These are phyloP conservation scores for Cryphonectria carpinicola DNA, from an alignment of 2,329 filamentous ascomycete genomes.

Conservation along the genomic window DNA sequence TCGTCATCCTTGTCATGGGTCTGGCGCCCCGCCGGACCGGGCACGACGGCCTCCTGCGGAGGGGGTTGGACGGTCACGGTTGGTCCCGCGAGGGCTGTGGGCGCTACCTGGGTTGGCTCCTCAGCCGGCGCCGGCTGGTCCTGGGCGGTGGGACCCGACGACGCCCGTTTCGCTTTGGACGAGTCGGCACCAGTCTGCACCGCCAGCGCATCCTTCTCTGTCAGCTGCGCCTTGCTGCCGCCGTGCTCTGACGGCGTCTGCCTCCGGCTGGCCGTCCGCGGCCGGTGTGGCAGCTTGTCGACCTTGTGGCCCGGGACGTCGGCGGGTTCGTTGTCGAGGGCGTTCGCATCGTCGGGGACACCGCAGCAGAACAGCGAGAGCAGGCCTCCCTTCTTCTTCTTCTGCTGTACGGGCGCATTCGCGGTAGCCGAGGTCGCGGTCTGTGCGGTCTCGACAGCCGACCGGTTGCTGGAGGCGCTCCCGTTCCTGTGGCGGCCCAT, in stretches of 20 bases:
- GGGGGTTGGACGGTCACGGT: slow-evolving; percentile 49
- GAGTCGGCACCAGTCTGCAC: slow-evolving; percentile 41
- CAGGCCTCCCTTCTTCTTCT: slow-evolving; percentile 60
- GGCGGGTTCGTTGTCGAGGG: slow-evolving; percentile 56
- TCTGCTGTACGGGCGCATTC: slow-evolving; percentile 51
- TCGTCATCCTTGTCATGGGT: slow-evolving; percentile 51
- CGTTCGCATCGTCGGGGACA: slow-evolving; percentile 62
- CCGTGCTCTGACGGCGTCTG: slow-evolving; percentile 57
- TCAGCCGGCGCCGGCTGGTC: slow-evolving; percentile 50
- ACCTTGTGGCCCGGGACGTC: slow-evolving; percentile 60
- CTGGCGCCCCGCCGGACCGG: slow-evolving; percentile 18
- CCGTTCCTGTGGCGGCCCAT: slow-evolving; percentile 66
- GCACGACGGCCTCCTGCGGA: slow-evolving; percentile 28
- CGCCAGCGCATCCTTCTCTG: slow-evolving; percentile 54
- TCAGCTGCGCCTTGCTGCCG: slow-evolving; percentile 45
- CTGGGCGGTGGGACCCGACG: slow-evolving; percentile 51
- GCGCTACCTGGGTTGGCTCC: slow-evolving; percentile 52
- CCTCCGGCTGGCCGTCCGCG: slow-evolving; percentile 58
- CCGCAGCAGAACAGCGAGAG: slow-evolving; percentile 69
- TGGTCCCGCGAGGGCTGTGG: slow-evolving; percentile 40
- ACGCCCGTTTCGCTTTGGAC: slow-evolving; percentile 49
- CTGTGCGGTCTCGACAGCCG: slow-evolving; percentile 57
- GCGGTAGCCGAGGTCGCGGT: slow-evolving; percentile 55
- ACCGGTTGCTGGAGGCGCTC: slow-evolving; percentile 69
- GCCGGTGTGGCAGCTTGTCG: slow-evolving; percentile 58